These are phyloP conservation scores for Acacia confusa DNA, from an alignment of 306 rosid genomes.

Conservation along the genomic window DNA sequence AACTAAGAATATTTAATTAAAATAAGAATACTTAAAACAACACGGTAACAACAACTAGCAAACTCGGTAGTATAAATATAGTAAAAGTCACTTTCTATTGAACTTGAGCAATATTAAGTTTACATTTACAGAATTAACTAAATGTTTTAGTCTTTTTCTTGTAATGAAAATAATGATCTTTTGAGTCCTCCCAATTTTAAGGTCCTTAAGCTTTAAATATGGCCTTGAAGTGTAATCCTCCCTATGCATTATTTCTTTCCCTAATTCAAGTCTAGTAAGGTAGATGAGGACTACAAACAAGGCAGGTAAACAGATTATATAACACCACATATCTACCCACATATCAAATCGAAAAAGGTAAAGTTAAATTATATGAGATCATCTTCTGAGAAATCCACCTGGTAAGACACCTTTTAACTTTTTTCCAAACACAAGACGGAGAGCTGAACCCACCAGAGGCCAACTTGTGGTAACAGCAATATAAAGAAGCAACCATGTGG, in stretches of 20 bases:
- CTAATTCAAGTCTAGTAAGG: conserved; percentile 6
- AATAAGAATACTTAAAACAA: neutral
- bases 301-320: conserved; percentile 13
- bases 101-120: neutral
- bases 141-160: neutral
- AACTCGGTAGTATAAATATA: neutral
- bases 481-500: conserved; percentile 76
- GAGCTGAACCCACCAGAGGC: conserved; percentile 85
- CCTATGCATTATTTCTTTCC: neutral
- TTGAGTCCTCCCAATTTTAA: neutral
- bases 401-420: conserved; percentile 49
- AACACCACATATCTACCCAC: conserved; percentile 13
- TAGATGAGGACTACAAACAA: neutral
- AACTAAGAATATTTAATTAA: neutral
- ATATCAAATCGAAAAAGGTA: conserved; percentile 26
- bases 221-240: neutral
- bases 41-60: neutral
- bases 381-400: conserved; percentile 57
- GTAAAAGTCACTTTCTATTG: neutral
- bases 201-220: neutral
- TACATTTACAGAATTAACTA: neutral
- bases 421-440: conserved; percentile 52
- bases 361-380: conserved; percentile 19
- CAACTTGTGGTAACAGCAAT: conserved; percentile 74
- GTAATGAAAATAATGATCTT: neutral